Base-by-base conservation (phyloP, 2,329 filamentous ascomycete species). In the Fusarium nematophilum region DNA sequence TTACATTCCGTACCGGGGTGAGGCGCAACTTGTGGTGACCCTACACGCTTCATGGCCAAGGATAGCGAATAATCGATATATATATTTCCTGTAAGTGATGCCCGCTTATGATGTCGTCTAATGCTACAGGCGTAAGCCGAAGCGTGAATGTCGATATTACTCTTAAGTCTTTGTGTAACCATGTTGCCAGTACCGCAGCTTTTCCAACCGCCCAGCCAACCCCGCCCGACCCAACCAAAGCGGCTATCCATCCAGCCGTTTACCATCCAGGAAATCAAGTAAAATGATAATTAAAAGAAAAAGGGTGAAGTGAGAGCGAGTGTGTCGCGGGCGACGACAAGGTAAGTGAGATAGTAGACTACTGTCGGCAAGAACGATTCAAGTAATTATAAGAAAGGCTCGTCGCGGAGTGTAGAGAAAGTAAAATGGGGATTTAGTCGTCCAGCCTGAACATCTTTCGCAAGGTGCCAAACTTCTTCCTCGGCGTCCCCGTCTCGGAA, bases 381-480 rank as follows among this genome's bases (percentile, higher is more conserved):
- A 14, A 42, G n/a, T n/a, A 27, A 27, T 17, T 30, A 9, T 9
- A 38, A 43, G 18, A 38, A 11, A 27, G 15, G 34, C 17, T 18
- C 25, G 6, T 5, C 9, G n/a, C 15, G 13, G 7, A 25, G 9
- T 25, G 18, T 7, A 26, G 7, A 9, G 18, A 23, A n/a, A 30
- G n/a, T 9, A 13, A 30, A 13, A 52, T 25, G 9, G 44, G 43
- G 36, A 30, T 48, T 75, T 76, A 81, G 58, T 82, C 79, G 57
- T 82, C 71, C 52, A 83, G 71, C 34, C 79, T 73, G 74, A 92
- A 90, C 72, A 89, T 88, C 72, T 81, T 85, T 71, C 89, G 85
- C 70, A 92, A 73, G 49, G 79, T 76, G 34, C 82, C 81, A 73
- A 92, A 91, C 74, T 88, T 90, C 81, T 83, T 86, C 76, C 75